Base-by-base conservation (phyloP, 768 basidiomycete species). In the Tephrocybe sp. region DNA sequence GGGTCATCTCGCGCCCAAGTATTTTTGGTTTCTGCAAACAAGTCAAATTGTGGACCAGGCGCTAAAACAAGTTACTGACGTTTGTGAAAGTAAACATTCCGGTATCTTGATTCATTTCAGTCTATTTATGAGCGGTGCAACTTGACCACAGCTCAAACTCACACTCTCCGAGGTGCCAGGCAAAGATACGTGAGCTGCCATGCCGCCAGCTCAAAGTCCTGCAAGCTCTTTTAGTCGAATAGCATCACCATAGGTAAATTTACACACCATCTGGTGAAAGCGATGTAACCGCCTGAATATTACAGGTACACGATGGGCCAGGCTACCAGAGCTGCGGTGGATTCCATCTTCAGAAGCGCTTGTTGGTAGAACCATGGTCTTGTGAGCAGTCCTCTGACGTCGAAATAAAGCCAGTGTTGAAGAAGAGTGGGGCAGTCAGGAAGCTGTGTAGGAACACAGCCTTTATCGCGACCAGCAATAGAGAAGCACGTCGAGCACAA, bases 1-100 rank as follows among this genome's bases (percentile, higher is more conserved):
- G 96, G 96, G 65, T 98, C 96, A 68, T 98, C 96, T 67, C 96
- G 77, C 17, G 95, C 93, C 95, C 95, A 98, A 14, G 90, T 93
- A 67, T 98, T 97, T 77, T 97, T 98, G 17, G 95, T 98, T 76
- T 98, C 93, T 90, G 70, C 14, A 36, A 26, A 5, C 4, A 14
- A 18, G 30, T 45, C 12, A 30, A 30, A 30, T 11, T 25, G 52
- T 36, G 48, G 34, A 10, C n/a, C 20, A 4, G 18, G 17, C 14
- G 21, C 34, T 4, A 11, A 26, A 44, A 23, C 12, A 30, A 18
- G 20, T 14, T 20, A 69, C 86, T 63, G 65, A 95, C 95, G 92
- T 71, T 95, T 95, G 72, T 97, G 95, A 64, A 95, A 97, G 67
- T 98, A 98, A 6, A 97, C 95, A 70, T 98, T 96, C 44, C 93